Conservation (phyloP, 2,329 filamentous ascomycete genomes). For the Sporothrix protearum region DNA sequence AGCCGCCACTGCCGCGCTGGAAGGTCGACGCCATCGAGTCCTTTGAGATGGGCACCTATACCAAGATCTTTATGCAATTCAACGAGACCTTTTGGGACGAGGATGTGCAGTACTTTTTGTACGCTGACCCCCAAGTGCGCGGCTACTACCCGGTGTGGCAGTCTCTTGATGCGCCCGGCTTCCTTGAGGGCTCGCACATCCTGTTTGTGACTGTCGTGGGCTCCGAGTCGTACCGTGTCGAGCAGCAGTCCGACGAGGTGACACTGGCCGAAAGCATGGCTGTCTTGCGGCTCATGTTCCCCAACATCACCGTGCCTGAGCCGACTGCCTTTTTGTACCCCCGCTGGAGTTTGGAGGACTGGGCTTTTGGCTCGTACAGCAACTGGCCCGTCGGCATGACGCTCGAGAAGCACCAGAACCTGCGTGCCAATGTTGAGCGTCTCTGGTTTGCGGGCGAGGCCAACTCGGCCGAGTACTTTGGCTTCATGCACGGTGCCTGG, state of each 20-base stretch:
- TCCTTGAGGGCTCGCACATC: conserved; percentile 14
- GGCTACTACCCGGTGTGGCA: conserved; percentile 19
- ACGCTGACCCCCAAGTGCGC: conserved; percentile 10
- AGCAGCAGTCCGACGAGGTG: conserved; percentile 13
- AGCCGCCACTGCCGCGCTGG: conserved; percentile 16
- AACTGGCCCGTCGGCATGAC: conserved; percentile 22
- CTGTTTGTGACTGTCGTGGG: conserved; percentile 13
- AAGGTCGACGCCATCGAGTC: conserved; percentile 16
- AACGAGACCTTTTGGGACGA: conserved; percentile 20
- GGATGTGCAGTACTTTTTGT: conserved; percentile 12
- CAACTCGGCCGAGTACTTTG: conserved; percentile 21
- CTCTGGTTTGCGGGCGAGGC: conserved; percentile 22
- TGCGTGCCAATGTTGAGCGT: conserved; percentile 12
- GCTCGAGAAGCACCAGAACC: conserved; percentile 18
- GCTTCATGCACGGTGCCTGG: conserved; percentile 19
- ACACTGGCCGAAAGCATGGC: conserved; percentile 6
- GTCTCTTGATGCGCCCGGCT: conserved; percentile 8
- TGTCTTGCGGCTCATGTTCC: conserved; percentile 16
- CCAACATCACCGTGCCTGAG: conserved; percentile 9
- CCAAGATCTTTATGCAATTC: conserved; percentile 21
- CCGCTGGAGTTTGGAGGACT: conserved; percentile 10
- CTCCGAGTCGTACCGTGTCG: conserved; percentile 10
- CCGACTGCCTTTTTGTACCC: conserved; percentile 9
- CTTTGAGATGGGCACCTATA: conserved; percentile 23
- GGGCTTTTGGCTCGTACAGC: conserved; percentile 18